phyloP scores from a whole-genome alignment of 768 basidiomycete genomes.

The Hericium erinaceus region DNA sequence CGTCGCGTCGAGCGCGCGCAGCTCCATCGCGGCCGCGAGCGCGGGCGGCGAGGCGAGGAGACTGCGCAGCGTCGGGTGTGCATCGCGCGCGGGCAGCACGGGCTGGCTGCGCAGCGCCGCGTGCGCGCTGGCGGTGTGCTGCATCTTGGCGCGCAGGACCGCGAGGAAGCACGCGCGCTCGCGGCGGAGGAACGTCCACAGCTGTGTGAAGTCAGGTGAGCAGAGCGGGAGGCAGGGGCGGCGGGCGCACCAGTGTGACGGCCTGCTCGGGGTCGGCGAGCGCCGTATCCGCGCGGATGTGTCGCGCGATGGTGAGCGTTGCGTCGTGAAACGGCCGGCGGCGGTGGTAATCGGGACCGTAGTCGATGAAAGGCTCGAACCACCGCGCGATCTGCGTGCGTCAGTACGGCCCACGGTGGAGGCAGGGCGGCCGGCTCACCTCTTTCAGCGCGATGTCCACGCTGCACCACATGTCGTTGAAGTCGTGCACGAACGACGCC shows the following conservation, averaged over 20 bases:
- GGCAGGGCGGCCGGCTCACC: not conserved
- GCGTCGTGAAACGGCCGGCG: slow-evolving; percentile 3
- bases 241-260: not conserved
- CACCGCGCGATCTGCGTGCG: slow-evolving; percentile 2
- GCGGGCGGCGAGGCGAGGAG: not conserved
- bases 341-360: slow-evolving; percentile 4
- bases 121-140: not conserved
- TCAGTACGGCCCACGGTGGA: not conserved
- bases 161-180: not conserved
- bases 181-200: not conserved
- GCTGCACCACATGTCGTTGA: not conserved
- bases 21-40: not conserved
- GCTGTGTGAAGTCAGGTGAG: not conserved
- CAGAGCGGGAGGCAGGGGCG: not conserved
- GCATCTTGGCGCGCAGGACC: not conserved
- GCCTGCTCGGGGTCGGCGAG: not conserved
- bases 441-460: not conserved
- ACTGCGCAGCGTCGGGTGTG: not conserved
- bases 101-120: not conserved
- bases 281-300: not conserved
- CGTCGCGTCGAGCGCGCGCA: not conserved
- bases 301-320: slow-evolving; percentile 1
- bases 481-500: not conserved
- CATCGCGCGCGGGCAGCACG: not conserved
- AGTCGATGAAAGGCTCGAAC: slow-evolving; percentile 8